Evolutionary conservation across 2,329 filamentous ascomycete genomes (phyloP), one percentile per base, ranked within the genome.

Genomic region (Sclerotinia glacialis): DNA sequence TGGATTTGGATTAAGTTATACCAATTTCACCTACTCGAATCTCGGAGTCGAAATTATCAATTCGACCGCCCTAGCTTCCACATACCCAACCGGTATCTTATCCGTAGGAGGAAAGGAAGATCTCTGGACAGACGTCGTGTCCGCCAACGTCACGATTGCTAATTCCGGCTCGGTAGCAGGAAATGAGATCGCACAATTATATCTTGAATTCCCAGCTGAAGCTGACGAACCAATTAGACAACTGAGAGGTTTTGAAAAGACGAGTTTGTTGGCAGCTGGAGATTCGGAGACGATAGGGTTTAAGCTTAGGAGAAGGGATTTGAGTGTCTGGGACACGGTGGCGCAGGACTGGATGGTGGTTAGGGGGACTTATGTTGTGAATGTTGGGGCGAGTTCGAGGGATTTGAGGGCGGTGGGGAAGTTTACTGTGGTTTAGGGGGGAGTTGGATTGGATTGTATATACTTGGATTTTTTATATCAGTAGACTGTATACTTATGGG

Each of bases 1-100:
- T 72, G 91, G 91, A 9, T 89, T 84, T 73, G 92, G 92, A 64
- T 80, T 95, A 12, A 89, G 85, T 2, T 95, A 94, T 81, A 91
- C 90, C 1, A 90, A 83, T 2, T 93, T 95, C 74, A 77, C 84
- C 63, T 92, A 91, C 80, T 85, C 87, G 31, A 80, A 89, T 75
- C 78, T 94, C 72, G 77, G 78, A 60, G 71, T 78, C 26, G 78
- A 76, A 3, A 64, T 74, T 0, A 76, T 78, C 69, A 65, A 65
- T 65, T 8, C 76, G 78, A 66, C 52, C 52, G 66, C 69, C 42
- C 52, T 62, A 12, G 54, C 52, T 44, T 68, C 61, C 26, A 76
- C 71, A 12, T 83, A 89, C 0, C 86, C 86, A 0, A 80, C 78
- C 0, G 89, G 89, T 67, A 76, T 81, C 72, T 89, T 89, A 0